Percentiles rank a stretch among this genome's conserved stretches.
Conservation (phyloP, 2,329 filamentous ascomycete species). For the Curvularia verruculosa region DNA sequence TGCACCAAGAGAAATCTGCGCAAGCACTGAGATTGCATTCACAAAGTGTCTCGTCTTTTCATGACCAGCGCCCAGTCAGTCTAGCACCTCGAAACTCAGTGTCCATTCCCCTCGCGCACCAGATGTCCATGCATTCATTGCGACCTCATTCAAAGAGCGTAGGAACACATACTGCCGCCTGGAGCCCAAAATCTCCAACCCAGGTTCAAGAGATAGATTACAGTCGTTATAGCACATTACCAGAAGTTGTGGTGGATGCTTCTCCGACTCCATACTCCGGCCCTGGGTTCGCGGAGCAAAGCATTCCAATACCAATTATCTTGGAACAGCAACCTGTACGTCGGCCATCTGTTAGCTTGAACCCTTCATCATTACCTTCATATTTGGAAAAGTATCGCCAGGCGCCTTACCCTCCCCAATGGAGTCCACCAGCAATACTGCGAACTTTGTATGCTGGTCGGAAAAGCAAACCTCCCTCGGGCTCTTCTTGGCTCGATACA, state of each 20-base stretch:
- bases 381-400: constrained; percentile 40
- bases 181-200: constrained; percentile 25
- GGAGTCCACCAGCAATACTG: constrained; percentile 30
- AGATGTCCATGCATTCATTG: constrained; percentile 12
- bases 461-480: constrained; percentile 8
- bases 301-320: constrained; percentile 19
- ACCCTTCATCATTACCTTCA: constrained; percentile 22
- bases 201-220: background rate
- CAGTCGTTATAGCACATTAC: constrained; percentile 19
- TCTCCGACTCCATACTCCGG: constrained; percentile 7
- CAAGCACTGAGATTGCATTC: constrained; percentile 16
- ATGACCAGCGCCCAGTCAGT: background rate
- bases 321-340: constrained; percentile 7
- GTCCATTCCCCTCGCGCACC: background rate
- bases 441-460: constrained; percentile 32
- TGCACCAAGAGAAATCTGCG: constrained; percentile 6
- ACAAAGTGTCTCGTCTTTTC: background rate
- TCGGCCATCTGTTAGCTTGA: constrained; percentile 9
- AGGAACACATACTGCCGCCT: constrained; percentile 19
- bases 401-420: constrained; percentile 42
- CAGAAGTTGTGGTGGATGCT: constrained; percentile 20
- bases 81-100: background rate
- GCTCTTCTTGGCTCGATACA: constrained; percentile 37
- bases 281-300: constrained; percentile 11
- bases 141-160: constrained; percentile 21